Evolutionary conservation across 768 basidiomycete genomes (phyloP), one percentile per base, ranked within the genome.

Genomic region (Termitomyces sp.): DNA sequence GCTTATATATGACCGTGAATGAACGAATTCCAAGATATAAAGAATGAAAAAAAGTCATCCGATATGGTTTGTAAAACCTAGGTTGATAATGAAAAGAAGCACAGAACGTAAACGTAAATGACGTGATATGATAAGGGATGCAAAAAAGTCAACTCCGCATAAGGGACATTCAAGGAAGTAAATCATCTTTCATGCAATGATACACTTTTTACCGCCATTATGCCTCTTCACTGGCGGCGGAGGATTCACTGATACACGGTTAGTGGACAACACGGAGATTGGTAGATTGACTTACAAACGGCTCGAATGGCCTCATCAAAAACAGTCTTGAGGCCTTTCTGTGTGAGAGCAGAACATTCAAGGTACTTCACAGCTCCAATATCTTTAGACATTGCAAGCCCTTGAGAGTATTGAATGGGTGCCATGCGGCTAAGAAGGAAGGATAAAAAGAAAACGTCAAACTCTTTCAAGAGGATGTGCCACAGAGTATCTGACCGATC

Each of bases 271-370:
- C 24, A n/a, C n/a, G 33, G 22, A n/a, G 42, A 20, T 39, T 20
- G 20, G 47, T 37, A 20, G 39, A 9, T 11, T 27, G 55, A 88
- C 92, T 84, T 72, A 94, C 92, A 78, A 66, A 98, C 96, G 57
- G 94, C 93, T 56, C 97, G 86, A 68, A 99, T 98, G 45, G 97
- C 97, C 75, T 98, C 97, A 72, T 98, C 97, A 71, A 99, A 99
- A 46, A 99, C 97, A 59, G 90, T 95, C 85, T 99, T 99, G 70
- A 99, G 78, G 16, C 96, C 96, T 76, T 98, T 97, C 80, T 98
- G 97, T 49, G 96, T 98, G 68, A 96, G 78, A 36, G 95, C 94
- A 31, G 94, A 96, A 73, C 95, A 97, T 73, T 97, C 95, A 58
- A 97, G 77, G 69, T 97, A 97, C 75, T 95, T 95, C 65, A 98